phyloP scores from a whole-genome alignment of 129 eudicot genomes.

The Flaveria linearis region DNA sequence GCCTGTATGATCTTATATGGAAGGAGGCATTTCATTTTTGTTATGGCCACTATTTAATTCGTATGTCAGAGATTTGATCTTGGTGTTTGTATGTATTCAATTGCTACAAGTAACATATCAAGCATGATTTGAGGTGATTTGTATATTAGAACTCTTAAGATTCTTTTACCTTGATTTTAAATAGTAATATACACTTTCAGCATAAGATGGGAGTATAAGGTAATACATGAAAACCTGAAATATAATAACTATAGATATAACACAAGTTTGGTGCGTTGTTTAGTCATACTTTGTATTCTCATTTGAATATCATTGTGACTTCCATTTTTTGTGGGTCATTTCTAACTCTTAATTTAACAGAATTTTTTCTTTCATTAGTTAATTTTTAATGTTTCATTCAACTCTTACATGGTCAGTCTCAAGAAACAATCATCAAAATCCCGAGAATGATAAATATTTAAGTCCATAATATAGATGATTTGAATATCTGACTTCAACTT shows the following conservation, averaged over 20 bases:
- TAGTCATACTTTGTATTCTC: not conserved
- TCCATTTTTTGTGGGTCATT: not conserved
- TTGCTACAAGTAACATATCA: slow-evolving; percentile 10
- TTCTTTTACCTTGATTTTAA: not conserved
- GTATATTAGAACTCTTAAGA: not conserved
- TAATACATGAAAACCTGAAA: not conserved
- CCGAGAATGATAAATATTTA: not conserved
- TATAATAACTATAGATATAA: not conserved
- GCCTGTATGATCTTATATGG: slow-evolving; percentile 15
- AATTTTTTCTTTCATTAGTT: not conserved
- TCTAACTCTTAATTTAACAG: not conserved
- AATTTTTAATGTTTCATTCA: not conserved
- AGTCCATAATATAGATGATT: not conserved
- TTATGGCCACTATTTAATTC: slow-evolving; percentile 18
- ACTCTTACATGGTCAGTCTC: not conserved
- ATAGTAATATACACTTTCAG: not conserved
- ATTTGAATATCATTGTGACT: not conserved
- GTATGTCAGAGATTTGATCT: slow-evolving; percentile 20
- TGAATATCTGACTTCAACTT: not conserved
- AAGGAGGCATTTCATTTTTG: slow-evolving; percentile 26
- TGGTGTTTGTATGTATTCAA: slow-evolving; percentile 19
- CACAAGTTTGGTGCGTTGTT: not conserved
- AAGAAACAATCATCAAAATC: not conserved
- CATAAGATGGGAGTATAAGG: slow-evolving; percentile 5
- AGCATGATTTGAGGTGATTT: not conserved